Conservation (phyloP, 2,329 filamentous ascomycete species). For the Pseudocercospora fuligena region DNA sequence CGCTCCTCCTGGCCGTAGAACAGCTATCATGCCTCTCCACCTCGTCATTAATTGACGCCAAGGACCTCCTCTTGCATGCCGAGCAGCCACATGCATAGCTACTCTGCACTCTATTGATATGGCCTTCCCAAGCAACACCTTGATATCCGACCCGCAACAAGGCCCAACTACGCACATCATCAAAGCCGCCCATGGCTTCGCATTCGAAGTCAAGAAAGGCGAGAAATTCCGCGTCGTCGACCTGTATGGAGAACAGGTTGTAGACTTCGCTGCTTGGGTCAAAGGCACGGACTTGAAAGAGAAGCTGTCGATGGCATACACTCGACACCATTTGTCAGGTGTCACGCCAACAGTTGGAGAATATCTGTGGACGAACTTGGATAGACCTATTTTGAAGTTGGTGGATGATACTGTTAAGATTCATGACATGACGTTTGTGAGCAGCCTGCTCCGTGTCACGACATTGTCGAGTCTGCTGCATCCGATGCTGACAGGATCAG, state of each 20-base stretch:
- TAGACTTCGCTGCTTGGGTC: constrained; percentile 48
- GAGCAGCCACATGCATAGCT: background rate
- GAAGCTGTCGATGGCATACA: constrained; percentile 47
- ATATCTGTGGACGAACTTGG: constrained; percentile 44
- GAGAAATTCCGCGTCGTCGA: constrained; percentile 47
- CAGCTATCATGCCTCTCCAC: too few relatives aligned
- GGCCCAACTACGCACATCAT: constrained; percentile 32
- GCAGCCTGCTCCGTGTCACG: background rate
- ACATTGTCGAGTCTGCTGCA: background rate
- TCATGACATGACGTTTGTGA: constrained; percentile 45
- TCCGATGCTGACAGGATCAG: constrained; percentile 32
- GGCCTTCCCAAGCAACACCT: background rate
- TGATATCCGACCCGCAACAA: background rate
- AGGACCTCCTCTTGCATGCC: too few relatives aligned
- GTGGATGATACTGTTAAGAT: constrained; percentile 46
- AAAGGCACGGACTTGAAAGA: constrained; percentile 38
- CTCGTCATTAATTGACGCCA: too few relatives aligned
- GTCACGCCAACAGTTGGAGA: constrained; percentile 43
- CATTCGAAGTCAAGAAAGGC: constrained; percentile 43
- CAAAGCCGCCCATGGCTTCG: constrained; percentile 39
- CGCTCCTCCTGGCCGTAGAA: too few relatives aligned
- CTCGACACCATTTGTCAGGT: constrained; percentile 44
- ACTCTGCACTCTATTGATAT: background rate
- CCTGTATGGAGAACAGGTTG: constrained; percentile 46
- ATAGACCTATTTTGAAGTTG: constrained; percentile 44